Conservation (phyloP, 371 early-diverging fungal genomes). For the Cokeromyces recurvatus region DNA sequence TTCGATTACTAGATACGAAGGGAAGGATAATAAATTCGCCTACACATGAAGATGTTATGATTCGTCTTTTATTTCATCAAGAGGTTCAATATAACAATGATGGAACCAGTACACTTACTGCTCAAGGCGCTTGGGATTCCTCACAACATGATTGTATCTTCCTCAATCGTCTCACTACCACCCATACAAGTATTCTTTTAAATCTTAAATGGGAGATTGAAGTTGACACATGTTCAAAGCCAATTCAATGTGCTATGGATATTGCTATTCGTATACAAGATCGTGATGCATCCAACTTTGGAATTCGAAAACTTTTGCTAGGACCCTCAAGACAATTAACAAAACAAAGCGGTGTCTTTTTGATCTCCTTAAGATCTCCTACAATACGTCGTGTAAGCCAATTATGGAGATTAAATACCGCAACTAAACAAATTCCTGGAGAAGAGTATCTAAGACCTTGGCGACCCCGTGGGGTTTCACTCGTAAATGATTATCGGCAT, state of each 20-base stretch:
- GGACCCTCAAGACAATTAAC: constrained; percentile 22
- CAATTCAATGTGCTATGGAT: constrained; percentile 60
- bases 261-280: constrained; percentile 58
- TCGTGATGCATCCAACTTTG: constrained; percentile 40
- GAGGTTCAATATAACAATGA: constrained; percentile 49
- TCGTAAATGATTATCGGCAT: constrained; percentile 57
- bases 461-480: constrained; percentile 70
- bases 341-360: constrained; percentile 51
- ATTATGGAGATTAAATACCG: constrained; percentile 73
- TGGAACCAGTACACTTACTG: constrained; percentile 59
- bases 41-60: constrained; percentile 47
- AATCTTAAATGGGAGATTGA: constrained; percentile 60
- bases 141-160: constrained; percentile 72
- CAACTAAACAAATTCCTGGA: constrained; percentile 72
- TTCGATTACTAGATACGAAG: constrained; percentile 62
- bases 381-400: constrained; percentile 56
- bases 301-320: constrained; percentile 32
- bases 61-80: constrained; percentile 37
- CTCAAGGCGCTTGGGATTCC: constrained; percentile 81
- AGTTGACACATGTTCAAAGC: constrained; percentile 52
- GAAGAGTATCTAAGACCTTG: constrained; percentile 69
- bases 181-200: constrained; percentile 54
- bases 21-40: constrained; percentile 54
- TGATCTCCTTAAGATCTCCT: constrained; percentile 54
- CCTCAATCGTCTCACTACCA: constrained; percentile 65